Base-by-base conservation (phyloP, 139 green algal species). In the Dunaliella primolecta region DNA sequence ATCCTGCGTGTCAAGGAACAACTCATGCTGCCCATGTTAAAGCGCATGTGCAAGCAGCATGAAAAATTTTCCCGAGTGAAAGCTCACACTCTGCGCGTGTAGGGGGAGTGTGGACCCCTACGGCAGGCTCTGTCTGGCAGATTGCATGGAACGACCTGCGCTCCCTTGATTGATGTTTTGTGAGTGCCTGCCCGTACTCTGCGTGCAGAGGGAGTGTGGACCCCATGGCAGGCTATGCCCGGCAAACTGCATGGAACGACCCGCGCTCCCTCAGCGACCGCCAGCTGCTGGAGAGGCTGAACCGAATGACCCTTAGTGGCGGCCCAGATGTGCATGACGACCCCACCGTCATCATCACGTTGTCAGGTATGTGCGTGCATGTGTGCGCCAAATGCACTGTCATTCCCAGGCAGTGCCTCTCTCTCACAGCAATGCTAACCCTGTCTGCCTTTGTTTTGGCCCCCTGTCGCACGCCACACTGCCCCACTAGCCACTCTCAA, bases 281-380 rank as follows among this genome's bases (percentile, higher is more conserved):
- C 75, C 75, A 80, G 75, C 30, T 80, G 30, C 75, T 38, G n/a
- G 75, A 80, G n/a, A 29, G 33, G n/a, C 30, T 80, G 30, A 80
- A 33, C 30, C 29, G 75, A 30, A 21, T 80, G 75, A 33, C 75
- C 2, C 32, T 38, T 11, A 15, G 15, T 64, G 33, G 75, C 75
- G 36, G 33, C 75, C 75, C 29, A 80, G 32, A 80, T 36, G n/a
- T 33, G 75, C 75, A 33, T 11, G 75, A 80, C 30, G 75, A 80
- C 30, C 75, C 75, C 75, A 80, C 33, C 11, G 75, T 80, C 75
- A 80, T 80, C 30, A 32, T 80, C 75, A 80, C 75, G 29, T n/a
- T 80, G 2, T 80, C 75, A 38, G 75, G 75, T 80, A 30, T 80
- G n/a, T 64, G 46, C 15, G 46, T 64, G 46, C 46, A 64, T 64